Percentiles rank a stretch among this genome's conserved stretches.
These are phyloP conservation scores for Aegilops tauschii DNA, from an alignment of 176 grass and related monocot genomes.

Conservation along the genomic window DNA sequence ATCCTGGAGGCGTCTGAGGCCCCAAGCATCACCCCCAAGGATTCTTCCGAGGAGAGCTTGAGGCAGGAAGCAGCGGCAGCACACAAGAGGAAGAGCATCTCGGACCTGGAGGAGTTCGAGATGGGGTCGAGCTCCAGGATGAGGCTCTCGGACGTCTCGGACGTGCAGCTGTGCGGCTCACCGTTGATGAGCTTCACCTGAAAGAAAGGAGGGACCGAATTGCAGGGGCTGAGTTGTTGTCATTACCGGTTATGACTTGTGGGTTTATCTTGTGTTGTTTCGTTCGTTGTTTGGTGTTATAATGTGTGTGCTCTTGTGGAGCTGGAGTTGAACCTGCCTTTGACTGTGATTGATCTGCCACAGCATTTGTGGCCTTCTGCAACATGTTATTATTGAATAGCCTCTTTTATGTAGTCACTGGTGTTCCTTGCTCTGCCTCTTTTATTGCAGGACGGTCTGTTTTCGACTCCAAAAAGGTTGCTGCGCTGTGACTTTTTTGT, in stretches of 20 bases:
- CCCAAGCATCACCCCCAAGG: conserved; percentile 9
- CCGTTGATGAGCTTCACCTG: conserved; percentile 65
- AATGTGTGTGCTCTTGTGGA: neutral
- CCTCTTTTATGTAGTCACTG: neutral
- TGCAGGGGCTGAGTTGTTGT: neutral
- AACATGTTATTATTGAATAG: neutral
- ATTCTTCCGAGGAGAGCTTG: conserved; percentile 1
- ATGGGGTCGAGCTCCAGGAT: conserved; percentile 55
- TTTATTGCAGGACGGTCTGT: too few relatives aligned
- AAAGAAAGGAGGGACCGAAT: neutral
- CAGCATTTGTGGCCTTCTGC: conserved; percentile 29
- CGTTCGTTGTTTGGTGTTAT: conserved; percentile 9
- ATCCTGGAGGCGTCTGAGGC: conserved; percentile 33
- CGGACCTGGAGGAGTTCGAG: conserved; percentile 67
- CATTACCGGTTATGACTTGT: conserved; percentile 24
- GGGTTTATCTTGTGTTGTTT: neutral
- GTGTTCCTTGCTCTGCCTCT: too few relatives aligned
- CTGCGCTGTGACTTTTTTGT: too few relatives aligned
- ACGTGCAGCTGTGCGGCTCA: conserved; percentile 71
- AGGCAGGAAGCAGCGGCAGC: conserved; percentile 29
- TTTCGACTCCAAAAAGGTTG: too few relatives aligned
- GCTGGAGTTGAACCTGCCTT: neutral
- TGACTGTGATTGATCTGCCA: neutral
- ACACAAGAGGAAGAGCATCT: conserved; percentile 80
- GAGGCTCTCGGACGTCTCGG: conserved; percentile 80